These are phyloP conservation scores for Ambrosiella xylebori DNA, from an alignment of 2,329 filamentous ascomycete genomes.

Conservation along the genomic window DNA sequence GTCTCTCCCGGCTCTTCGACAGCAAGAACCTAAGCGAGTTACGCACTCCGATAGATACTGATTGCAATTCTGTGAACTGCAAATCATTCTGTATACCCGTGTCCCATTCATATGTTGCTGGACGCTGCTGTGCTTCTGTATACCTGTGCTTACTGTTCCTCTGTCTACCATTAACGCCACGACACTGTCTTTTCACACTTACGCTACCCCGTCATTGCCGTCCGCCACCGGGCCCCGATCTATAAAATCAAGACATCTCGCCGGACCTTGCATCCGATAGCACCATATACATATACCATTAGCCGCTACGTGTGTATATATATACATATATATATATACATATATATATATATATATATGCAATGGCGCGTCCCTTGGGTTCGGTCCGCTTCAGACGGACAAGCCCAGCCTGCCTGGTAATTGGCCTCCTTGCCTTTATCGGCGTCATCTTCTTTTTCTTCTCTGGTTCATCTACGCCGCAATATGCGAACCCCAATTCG, in stretches of 20 bases:
- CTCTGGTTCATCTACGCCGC: slow-evolving; percentile 27
- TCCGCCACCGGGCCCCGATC: not conserved
- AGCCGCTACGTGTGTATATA: no score
- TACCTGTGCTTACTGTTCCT: not conserved
- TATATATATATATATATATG: not conserved
- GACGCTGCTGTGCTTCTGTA: not conserved
- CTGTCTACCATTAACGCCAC: not conserved
- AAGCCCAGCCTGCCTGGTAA: slow-evolving; percentile 54
- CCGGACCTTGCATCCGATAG: not conserved
- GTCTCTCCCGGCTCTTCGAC: not conserved
- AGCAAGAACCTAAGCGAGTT: not conserved
- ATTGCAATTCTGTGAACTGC: slow-evolving; percentile 3
- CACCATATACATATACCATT: no score
- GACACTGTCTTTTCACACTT: not conserved
- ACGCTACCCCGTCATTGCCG: not conserved
- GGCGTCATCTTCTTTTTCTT: slow-evolving; percentile 51
- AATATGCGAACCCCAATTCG: slow-evolving; percentile 21
- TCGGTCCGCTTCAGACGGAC: slow-evolving; percentile 60
- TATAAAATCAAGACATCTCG: not conserved
- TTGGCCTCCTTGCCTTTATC: slow-evolving; percentile 56
- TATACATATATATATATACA: no score
- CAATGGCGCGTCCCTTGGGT: slow-evolving; percentile 41
- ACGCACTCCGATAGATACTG: not conserved
- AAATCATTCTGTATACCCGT: not conserved
- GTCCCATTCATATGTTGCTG: not conserved